Percentiles rank a stretch among this genome's conserved stretches.
These are phyloP conservation scores for Scenedesmus sp. DNA, from an alignment of 163 green algal genomes.

Conservation along the genomic window DNA sequence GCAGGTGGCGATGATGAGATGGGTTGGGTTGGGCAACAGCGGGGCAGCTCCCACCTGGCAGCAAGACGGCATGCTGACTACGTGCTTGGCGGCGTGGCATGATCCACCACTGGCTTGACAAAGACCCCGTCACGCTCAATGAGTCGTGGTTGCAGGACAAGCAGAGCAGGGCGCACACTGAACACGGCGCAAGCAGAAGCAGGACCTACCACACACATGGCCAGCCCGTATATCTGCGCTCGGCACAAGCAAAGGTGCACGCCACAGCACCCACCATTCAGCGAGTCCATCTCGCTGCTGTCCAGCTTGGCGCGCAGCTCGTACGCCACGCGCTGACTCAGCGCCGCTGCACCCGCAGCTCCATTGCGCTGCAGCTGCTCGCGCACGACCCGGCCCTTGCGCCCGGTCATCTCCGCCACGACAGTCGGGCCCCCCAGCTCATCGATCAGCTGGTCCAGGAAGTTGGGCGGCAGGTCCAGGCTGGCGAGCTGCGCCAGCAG, in stretches of 20 bases:
- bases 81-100: no score
- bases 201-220: no score
- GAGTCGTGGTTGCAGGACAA: no score
- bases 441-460: conserved; percentile 90
- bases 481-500: conserved; percentile 36
- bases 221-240: no score
- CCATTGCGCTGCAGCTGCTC: background rate
- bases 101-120: no score
- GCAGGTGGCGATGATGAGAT: no score
- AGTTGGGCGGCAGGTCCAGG: conserved; percentile 87
- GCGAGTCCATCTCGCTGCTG: conserved; percentile 83
- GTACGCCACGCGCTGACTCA: conserved; percentile 56
- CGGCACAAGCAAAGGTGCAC: background rate
- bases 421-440: conserved; percentile 83
- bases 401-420: conserved; percentile 85
- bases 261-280: conserved; percentile 76
- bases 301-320: conserved; percentile 78
- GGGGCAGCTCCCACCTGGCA: no score
- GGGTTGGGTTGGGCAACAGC: no score
- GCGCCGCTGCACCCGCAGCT: background rate
- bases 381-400: conserved; percentile 84
- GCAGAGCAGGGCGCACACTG: no score
- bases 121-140: no score
- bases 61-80: no score
- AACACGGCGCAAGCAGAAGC: no score